Conservation (phyloP, 23 red algal species). For the Porphyridium purpureum region DNA sequence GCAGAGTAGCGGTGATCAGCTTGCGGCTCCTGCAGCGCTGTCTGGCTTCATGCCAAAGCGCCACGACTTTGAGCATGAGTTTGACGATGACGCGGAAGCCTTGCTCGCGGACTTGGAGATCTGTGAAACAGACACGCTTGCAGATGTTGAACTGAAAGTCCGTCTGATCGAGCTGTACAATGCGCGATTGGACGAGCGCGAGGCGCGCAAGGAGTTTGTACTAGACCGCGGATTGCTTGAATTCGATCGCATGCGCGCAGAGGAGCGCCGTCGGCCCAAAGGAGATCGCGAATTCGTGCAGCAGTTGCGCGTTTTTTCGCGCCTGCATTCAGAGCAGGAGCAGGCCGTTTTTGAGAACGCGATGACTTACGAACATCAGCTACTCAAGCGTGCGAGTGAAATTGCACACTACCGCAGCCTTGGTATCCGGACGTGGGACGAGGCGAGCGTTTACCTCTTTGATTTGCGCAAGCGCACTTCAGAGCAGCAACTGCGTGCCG, state of each 20-base stretch:
- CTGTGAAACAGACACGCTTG: conserved; percentile 7
- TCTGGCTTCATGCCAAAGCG: conserved; percentile 59
- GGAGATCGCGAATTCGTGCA: conserved; percentile 21
- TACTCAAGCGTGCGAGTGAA: not conserved
- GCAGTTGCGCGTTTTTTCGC: conserved; percentile 12
- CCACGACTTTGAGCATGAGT: conserved; percentile 85
- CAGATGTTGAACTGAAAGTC: conserved; percentile 25
- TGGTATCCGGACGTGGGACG: not conserved
- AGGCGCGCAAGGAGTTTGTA: conserved; percentile 42
- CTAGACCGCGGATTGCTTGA: conserved; percentile 35
- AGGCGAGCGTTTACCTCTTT: not conserved
- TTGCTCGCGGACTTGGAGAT: conserved; percentile 58
- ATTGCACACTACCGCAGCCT: not conserved
- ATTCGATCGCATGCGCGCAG: conserved; percentile 10
- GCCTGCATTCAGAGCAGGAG: conserved; percentile 5
- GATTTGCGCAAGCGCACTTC: not conserved
- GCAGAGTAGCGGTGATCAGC: too few relatives aligned
- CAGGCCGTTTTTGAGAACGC: conserved; percentile 1
- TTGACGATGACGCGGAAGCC: conserved; percentile 66
- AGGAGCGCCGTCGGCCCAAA: not conserved
- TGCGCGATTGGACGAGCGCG: conserved; percentile 36
- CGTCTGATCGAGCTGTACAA: conserved; percentile 59
- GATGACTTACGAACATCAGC: conserved; percentile 1
- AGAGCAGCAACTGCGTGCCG: not conserved
- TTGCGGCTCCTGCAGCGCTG: not conserved